These are phyloP conservation scores for Arbutus unedo DNA, from an alignment of 148 eudicot species.

Conservation along the genomic window DNA sequence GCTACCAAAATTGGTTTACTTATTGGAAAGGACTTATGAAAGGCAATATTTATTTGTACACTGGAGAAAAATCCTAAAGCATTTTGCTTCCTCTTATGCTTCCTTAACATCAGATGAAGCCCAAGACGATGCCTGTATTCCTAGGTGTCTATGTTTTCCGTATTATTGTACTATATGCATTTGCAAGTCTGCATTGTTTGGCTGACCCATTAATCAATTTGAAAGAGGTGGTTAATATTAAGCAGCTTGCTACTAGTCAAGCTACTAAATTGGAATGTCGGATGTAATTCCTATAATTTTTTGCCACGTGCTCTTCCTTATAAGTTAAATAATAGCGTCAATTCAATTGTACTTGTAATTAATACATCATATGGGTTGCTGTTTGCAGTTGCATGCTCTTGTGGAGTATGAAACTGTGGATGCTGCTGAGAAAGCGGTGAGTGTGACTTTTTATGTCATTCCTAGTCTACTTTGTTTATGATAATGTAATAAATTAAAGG, in stretches of 20 bases:
- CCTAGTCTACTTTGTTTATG: background rate
- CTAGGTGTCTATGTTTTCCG: background rate
- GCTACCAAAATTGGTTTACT: background rate
- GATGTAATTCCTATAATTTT: background rate
- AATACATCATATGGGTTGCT: constrained; percentile 7
- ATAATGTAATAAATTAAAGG: background rate
- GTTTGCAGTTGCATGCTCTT: constrained; percentile 66
- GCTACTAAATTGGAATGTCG: background rate
- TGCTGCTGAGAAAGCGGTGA: constrained; percentile 96
- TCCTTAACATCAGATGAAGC: background rate
- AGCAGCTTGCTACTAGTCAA: background rate
- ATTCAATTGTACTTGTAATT: background rate
- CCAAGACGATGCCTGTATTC: background rate
- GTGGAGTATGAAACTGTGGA: constrained; percentile 82
- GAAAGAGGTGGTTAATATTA: background rate
- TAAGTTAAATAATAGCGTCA: no score
- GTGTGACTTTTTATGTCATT: constrained; percentile 22
- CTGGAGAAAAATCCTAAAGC: background rate
- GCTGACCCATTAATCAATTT: constrained; percentile 3
- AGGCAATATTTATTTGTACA: background rate
- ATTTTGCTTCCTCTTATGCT: background rate
- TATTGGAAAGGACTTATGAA: background rate
- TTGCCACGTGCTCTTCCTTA: no score
- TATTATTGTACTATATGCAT: background rate
- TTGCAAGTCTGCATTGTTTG: background rate